Conservation (phyloP, 306 rosid species). For the Vachellia pachyceras region DNA sequence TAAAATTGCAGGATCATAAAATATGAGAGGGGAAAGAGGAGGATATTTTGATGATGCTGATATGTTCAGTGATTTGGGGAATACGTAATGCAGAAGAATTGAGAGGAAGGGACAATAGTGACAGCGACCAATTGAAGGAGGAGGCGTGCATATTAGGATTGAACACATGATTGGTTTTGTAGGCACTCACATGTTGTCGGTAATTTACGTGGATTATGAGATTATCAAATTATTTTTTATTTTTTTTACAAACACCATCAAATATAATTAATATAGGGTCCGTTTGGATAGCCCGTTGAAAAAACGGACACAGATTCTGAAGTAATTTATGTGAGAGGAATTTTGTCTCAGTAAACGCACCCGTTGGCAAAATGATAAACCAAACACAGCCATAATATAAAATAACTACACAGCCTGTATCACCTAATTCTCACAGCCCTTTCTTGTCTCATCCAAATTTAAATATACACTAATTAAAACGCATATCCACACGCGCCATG, state of each 20-base stretch:
- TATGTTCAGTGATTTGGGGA: not conserved
- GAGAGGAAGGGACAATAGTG: constrained; percentile 43
- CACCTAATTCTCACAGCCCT: not conserved
- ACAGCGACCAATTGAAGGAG: constrained; percentile 42
- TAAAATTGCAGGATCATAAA: not conserved
- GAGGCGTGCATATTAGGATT: constrained; percentile 45
- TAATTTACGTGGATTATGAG: constrained; percentile 22
- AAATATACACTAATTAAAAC: not conserved
- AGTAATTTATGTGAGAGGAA: too few relatives aligned
- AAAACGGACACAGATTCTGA: too few relatives aligned
- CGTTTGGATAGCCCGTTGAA: too few relatives aligned
- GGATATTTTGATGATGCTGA: not conserved
- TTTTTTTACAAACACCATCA: not conserved
- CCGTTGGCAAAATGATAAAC: too few relatives aligned
- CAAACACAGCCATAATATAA: too few relatives aligned
- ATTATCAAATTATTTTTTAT: not conserved
- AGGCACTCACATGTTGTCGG: constrained; percentile 26
- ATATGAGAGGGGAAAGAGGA: not conserved
- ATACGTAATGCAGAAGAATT: constrained; percentile 19
- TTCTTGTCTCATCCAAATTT: not conserved
- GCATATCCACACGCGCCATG: not conserved
- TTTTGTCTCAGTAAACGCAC: too few relatives aligned
- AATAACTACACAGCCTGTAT: not conserved
- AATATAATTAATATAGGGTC: too few relatives aligned
- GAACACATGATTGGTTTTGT: constrained; percentile 20